Evolutionary conservation across 2,329 filamentous ascomycete species (phyloP), one percentile per base, ranked within the genome.

Genomic region (Hawksworthiomyces lignivorus): DNA sequence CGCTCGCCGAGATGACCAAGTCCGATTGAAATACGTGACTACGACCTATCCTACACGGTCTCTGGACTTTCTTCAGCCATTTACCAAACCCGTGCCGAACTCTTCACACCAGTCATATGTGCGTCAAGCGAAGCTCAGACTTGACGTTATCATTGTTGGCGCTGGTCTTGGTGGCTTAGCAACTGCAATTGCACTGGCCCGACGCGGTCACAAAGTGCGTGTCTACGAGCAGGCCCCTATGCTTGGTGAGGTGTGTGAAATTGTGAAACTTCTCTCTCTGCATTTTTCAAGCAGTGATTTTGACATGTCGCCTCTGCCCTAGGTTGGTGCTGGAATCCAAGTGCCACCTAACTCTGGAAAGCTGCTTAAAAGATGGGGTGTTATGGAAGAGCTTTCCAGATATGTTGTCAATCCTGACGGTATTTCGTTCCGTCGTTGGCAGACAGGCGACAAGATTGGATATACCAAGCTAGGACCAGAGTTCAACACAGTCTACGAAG

Each of bases 251-350:
- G 48, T 64, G 11, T n/a, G n/a, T n/a, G n/a, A n/a, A n/a, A n/a
- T n/a, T n/a, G n/a, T n/a, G n/a, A n/a, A n/a, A n/a, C n/a, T n/a
- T n/a, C n/a, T n/a, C n/a, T n/a, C n/a, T n/a, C n/a, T n/a, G n/a
- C n/a, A n/a, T n/a, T n/a, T n/a, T n/a, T n/a, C n/a, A n/a, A n/a
- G n/a, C n/a, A n/a, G n/a, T n/a, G n/a, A n/a, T n/a, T n/a, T n/a
- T n/a, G n/a, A n/a, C n/a, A n/a, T n/a, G n/a, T n/a, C n/a, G n/a
- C n/a, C n/a, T n/a, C n/a, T n/a, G n/a, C n/a, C n/a, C n/a, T n/a
- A n/a, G n/a, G n/a, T n/a, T n/a, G 62, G 63, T 4, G 62, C 63
- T 2, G 63, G 62, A 4, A 64, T 66, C 24, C 62, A 65, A 50
- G 54, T 65, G 6, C 60, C 61, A 1, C 56, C 63, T 7, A 65